Percentiles rank a stretch among this genome's conserved stretches.
Conservation (phyloP, 73 alveolate genomes). For the Paraurostyla sp. region DNA sequence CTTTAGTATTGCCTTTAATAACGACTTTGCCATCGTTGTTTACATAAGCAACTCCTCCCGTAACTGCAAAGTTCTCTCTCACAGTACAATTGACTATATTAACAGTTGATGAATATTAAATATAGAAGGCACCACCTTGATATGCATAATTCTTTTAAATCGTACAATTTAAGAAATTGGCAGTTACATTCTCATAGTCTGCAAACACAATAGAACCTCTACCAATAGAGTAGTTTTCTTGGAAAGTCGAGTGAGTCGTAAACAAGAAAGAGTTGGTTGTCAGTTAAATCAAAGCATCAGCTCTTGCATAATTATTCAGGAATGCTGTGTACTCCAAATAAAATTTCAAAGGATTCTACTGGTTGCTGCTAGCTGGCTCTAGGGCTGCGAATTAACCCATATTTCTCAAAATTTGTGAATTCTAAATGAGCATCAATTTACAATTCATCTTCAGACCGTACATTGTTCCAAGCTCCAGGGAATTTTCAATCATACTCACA, state of each 20-base stretch:
- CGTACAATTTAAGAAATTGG: conserved; percentile 9
- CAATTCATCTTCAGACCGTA: conserved; percentile 23
- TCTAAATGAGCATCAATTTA: background rate
- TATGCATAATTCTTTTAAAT: conserved; percentile 51
- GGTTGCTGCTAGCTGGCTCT: conserved; percentile 49
- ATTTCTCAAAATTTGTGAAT: conserved; percentile 2
- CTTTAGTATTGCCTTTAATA: background rate
- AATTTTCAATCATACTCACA: background rate
- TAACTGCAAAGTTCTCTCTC: conserved; percentile 42
- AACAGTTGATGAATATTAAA: conserved; percentile 53
- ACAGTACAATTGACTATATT: conserved; percentile 11
- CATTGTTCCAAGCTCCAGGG: conserved; percentile 44
- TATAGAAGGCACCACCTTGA: conserved; percentile 59
- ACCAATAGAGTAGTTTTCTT: conserved; percentile 53
- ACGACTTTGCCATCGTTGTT: conserved; percentile 53
- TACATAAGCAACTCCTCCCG: conserved; percentile 68
- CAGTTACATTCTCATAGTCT: conserved; percentile 45
- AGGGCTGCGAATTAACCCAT: conserved; percentile 41
- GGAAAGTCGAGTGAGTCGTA: background rate
- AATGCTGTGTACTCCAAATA: background rate
- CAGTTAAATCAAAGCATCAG: conserved; percentile 42
- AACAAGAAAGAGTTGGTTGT: conserved; percentile 53
- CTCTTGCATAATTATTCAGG: conserved; percentile 27
- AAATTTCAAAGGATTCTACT: conserved; percentile 24
- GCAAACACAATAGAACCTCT: conserved; percentile 64